Evolutionary conservation across 2,329 filamentous ascomycete species (phyloP).

Genomic region (Malbranchea cinnamomea): DNA sequence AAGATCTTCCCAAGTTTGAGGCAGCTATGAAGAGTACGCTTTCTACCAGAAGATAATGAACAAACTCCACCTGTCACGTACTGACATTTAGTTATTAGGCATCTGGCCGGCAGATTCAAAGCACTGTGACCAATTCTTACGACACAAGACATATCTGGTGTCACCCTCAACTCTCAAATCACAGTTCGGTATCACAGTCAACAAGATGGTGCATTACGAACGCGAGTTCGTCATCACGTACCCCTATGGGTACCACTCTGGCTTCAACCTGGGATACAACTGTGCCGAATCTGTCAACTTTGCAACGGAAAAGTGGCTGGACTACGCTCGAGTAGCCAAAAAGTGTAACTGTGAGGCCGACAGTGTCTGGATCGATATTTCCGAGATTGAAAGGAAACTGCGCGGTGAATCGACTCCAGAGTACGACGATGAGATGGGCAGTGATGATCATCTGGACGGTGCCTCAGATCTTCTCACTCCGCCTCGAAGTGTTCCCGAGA

Average conservation of each 20-base stretch:
- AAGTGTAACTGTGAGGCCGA: conserved; percentile 95
- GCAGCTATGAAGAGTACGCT: conserved; percentile 66
- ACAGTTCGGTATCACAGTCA: conserved; percentile 89
- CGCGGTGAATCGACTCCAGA: conserved; percentile 59
- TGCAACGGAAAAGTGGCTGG: conserved; percentile 84
- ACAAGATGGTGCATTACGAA: conserved; percentile 87
- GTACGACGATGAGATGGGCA: conserved; percentile 37
- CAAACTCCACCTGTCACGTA: not conserved
- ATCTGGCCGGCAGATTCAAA: conserved; percentile 94
- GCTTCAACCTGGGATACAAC: conserved; percentile 96
- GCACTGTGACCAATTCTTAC: conserved; percentile 86
- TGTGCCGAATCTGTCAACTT: conserved; percentile 99
- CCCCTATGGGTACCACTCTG: conserved; percentile 95
- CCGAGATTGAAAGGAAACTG: conserved; percentile 87
- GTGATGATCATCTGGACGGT: conserved; percentile 49
- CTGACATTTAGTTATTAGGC: conserved; percentile 16
- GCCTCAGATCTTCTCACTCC: conserved; percentile 62
- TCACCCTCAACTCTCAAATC: conserved; percentile 76
- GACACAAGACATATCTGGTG: conserved; percentile 94
- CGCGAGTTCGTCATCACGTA: conserved; percentile 98
- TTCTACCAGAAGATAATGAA: not conserved
- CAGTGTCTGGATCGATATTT: conserved; percentile 96
- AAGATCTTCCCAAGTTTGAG: conserved; percentile 84
- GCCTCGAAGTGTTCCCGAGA: conserved; percentile 57
- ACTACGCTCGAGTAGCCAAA: conserved; percentile 89